Conservation (phyloP, 129 eudicot species). For the Flaveria brownii region DNA sequence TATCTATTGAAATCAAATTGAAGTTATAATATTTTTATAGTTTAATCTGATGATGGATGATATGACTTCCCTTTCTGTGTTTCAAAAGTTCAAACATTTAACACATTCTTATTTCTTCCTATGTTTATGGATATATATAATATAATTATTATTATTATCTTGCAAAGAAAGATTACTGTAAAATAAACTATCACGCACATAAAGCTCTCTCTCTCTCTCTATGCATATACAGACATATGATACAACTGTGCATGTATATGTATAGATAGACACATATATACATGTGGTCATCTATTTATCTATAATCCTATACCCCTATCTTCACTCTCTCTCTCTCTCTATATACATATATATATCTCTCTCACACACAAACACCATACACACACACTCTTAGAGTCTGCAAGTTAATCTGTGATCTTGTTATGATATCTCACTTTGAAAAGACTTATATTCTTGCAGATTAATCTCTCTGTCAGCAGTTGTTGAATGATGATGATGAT, state of each 20-base stretch:
- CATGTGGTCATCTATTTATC: slow-evolving; percentile 22
- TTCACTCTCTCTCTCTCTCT: neutral
- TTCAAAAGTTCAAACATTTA: slow-evolving; percentile 35
- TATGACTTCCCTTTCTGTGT: slow-evolving; percentile 33
- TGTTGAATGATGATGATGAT: slow-evolving; percentile 32
- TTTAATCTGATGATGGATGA: slow-evolving; percentile 4
- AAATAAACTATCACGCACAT: slow-evolving; percentile 6
- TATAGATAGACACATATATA: slow-evolving; percentile 28
- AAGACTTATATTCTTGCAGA: slow-evolving; percentile 12
- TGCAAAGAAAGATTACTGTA: neutral
- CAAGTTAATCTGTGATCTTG: slow-evolving; percentile 13
- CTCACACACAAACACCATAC: neutral
- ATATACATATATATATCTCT: neutral
- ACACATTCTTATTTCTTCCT: neutral
- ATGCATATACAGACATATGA: neutral
- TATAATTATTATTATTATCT: neutral
- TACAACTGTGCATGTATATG: slow-evolving; percentile 1
- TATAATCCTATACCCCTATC: neutral
- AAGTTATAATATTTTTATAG: neutral
- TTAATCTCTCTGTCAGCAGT: slow-evolving; percentile 25
- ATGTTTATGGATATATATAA: neutral
- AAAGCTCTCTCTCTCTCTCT: slow-evolving; percentile 12
- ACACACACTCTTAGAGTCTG: neutral
- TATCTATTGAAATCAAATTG: neutral
- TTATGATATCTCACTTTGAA: neutral